These are phyloP conservation scores for Hippophae gyantsensis DNA, from an alignment of 306 rosid genomes.

Conservation along the genomic window DNA sequence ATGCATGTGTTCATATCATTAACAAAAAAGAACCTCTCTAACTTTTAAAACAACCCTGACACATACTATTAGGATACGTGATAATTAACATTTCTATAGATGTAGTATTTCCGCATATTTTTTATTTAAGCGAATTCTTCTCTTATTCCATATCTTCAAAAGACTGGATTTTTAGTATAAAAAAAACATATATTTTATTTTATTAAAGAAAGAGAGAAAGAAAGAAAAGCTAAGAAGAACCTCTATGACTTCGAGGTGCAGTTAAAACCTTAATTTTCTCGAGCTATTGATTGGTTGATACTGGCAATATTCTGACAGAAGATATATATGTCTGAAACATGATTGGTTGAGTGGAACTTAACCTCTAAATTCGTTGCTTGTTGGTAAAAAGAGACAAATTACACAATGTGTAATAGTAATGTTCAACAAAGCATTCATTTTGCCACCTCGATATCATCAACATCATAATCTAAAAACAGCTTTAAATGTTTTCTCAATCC, in stretches of 20 bases:
- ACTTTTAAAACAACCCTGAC: too few relatives aligned
- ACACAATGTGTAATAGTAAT: conserved; percentile 9
- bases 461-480: neutral
- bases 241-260: conserved; percentile 3
- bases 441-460: conserved; percentile 11
- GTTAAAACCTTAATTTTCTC: conserved; percentile 26
- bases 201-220: neutral
- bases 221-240: neutral
- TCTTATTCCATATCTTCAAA: too few relatives aligned
- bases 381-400: conserved; percentile 12
- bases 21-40: too few relatives aligned
- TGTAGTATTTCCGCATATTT: too few relatives aligned
- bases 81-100: too few relatives aligned
- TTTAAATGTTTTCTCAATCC: neutral
- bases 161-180: too few relatives aligned
- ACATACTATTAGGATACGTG: too few relatives aligned
- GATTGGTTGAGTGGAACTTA: conserved; percentile 17
- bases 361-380: neutral
- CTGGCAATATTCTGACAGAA: conserved; percentile 30
- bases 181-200: neutral
- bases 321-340: conserved; percentile 10
- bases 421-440: neutral
- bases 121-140: too few relatives aligned
- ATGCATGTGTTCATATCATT: too few relatives aligned
- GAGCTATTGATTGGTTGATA: conserved; percentile 25